Evolutionary conservation across 1,284 basidiomycete species (phyloP), one percentile per base, ranked within the genome.

Genomic region (Melampsora occidentalis): DNA sequence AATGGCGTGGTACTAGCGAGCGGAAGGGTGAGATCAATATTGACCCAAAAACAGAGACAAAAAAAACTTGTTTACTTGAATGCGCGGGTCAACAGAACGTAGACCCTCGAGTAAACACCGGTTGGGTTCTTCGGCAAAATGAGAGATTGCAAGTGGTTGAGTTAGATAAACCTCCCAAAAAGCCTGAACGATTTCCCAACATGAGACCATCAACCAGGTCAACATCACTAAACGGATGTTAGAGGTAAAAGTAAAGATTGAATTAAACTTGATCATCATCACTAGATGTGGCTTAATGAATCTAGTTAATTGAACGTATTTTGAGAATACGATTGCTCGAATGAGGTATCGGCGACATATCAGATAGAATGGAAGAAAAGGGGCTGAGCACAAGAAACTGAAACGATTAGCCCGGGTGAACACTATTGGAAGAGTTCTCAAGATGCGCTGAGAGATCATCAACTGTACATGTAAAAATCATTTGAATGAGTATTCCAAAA

Each of bases 41-140:
- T 31, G 42, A 25, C 33, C 25, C 25, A 39, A 25, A n/a, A 22
- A 71, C 22, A 70, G 14, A 1, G 31, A 46, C 7, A 64, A 35
- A 7, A 7, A 20, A 59, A n/a, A 59, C 53, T 16, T 22, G 67
- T 79, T 33, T 31, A 83, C 83, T 75, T 82, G 80, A 63, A 81
- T 82, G 78, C 83, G 83, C 12, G 79, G 71, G 35, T 83, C 82
- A 6, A 66, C 57, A 1, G 81, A 82, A 18, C 79, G 79, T 35
- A 88, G 84, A 4, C 90, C 90, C 1, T 90, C 88, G 5, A 90
- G 83, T 2, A 90, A 83, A 82, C 46, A 83, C 80, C 53, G 46
- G 25, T 73, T 73, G 2, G 71, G 71, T 35, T 66, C 62, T 16
- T 62, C 46, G 22, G 28, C 33, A 73, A 66, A 73, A 20, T 66